These are phyloP conservation scores for Colletotrichum tropicicola DNA, from an alignment of 2,329 filamentous ascomycete genomes.

Conservation along the genomic window DNA sequence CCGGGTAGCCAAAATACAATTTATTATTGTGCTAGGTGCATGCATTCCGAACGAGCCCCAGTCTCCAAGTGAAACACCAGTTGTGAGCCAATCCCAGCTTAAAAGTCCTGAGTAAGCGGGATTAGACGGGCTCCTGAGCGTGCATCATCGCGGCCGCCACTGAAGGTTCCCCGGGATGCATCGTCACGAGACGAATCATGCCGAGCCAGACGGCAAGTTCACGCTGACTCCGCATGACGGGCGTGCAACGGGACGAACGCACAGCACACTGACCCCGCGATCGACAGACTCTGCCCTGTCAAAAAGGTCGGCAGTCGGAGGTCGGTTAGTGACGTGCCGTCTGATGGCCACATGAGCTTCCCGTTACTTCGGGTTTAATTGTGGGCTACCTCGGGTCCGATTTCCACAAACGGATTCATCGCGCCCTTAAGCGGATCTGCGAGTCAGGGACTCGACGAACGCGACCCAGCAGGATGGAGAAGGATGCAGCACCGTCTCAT, in stretches of 20 bases:
- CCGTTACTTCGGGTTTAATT: neutral
- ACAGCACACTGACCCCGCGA: neutral
- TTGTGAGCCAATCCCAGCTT: too few relatives aligned
- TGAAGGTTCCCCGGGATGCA: too few relatives aligned
- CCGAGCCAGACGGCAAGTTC: neutral
- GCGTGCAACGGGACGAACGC: neutral
- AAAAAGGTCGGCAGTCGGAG: neutral
- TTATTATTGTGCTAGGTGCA: too few relatives aligned
- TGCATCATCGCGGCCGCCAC: too few relatives aligned
- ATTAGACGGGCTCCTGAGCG: too few relatives aligned
- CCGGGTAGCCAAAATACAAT: too few relatives aligned
- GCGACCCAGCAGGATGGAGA: neutral
- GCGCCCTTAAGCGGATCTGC: neutral
- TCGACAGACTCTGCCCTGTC: neutral
- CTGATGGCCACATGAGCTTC: neutral
- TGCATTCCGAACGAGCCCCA: too few relatives aligned
- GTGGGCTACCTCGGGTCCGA: slow-evolving; percentile 9
- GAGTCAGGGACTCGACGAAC: neutral
- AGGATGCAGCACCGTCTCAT: neutral
- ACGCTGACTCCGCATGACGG: neutral
- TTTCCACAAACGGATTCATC: neutral
- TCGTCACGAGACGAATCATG: neutral
- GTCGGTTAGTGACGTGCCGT: neutral
- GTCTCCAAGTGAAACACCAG: too few relatives aligned
- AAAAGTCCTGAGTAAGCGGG: too few relatives aligned